Evolutionary conservation across 2,329 filamentous ascomycete species (phyloP), one percentile per base, ranked within the genome.

Genomic region (Moelleriella libera): DNA sequence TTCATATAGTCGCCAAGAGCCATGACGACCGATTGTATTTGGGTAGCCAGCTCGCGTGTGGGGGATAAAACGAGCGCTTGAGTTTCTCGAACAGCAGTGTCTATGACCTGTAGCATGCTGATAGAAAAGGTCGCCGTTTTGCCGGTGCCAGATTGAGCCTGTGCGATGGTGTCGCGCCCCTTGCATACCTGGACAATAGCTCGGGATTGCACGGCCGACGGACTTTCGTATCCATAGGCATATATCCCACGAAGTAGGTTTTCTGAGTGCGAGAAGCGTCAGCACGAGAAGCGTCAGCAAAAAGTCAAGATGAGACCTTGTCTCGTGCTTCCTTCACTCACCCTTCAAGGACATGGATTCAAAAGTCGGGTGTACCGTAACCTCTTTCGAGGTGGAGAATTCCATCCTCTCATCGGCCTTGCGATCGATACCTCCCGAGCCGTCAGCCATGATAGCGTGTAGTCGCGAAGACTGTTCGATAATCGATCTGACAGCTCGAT

Each of bases 1-100:
- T 96, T 96, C 92, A 98, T 97, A 74, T 96, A 98, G 68, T 98
- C 92, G 55, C 92, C 92, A n/a, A 98, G 79, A n/a, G 92, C 92
- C 82, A 97, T 94, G 57, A 98, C 85, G 50, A 98, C 92, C 37
- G 88, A 95, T 69, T 98, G 92, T 54, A 98, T 98, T 69, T 98
- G 92, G 30, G 90, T 96, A 43, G 92, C 92, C 54, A 98, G 74
- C 76, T 98, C 92, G 63, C 92, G 88, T 21, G 90, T 97, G 2
- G 92, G 92, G 4, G 92, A 96, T 7, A 98, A 80, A 8, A 98
- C 89, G 43, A 98, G 81, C 5, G 92, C 92, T 72, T 96, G 89
- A 39, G 87, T 92, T 69, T 95, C 87, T 58, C 88, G 84, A 47
- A 95, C 83, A 41, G 85, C 87, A 6, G 89, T 94, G 63, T 95